These are phyloP conservation scores for Nigrospora osmanthi DNA, from an alignment of 2,329 filamentous ascomycete genomes.

Conservation along the genomic window DNA sequence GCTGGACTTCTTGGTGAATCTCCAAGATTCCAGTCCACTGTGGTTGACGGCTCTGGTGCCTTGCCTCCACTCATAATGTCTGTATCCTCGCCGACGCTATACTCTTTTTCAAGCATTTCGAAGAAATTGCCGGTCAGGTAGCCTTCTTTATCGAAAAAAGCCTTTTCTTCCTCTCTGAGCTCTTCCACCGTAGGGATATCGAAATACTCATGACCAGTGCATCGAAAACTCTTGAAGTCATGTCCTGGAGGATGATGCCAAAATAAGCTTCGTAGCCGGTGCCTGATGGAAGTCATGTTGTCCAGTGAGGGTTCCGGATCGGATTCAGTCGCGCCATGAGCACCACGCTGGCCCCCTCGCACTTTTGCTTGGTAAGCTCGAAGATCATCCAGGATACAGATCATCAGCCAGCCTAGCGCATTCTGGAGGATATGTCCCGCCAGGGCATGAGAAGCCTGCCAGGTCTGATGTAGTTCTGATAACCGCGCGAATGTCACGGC, in stretches of 20 bases:
- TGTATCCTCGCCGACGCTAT: neutral
- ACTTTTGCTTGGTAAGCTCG: neutral
- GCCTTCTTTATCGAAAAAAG: neutral
- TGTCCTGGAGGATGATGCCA: neutral
- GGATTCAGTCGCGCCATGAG: too few species aligned
- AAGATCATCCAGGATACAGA: neutral
- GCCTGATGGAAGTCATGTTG: too few species aligned
- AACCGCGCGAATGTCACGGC: neutral
- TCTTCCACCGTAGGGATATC: neutral
- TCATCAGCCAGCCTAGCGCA: neutral
- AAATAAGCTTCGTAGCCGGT: neutral
- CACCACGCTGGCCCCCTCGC: too few species aligned
- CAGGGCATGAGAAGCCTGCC: neutral
- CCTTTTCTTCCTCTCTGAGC: neutral
- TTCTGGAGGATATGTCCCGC: neutral
- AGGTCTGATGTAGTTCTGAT: neutral
- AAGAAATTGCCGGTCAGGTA: neutral
- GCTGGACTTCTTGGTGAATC: too few species aligned
- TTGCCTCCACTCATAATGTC: too few species aligned
- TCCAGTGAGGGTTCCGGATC: too few species aligned
- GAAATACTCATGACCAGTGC: neutral
- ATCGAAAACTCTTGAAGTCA: neutral
- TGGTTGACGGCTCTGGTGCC: too few species aligned
- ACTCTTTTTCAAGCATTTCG: neutral
- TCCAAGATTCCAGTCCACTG: too few species aligned